A percentile compares a stretch with the other conserved stretches of the same genome.
phyloP scores from a whole-genome alignment of 78 protist genomes.

The Dictyostelium intermedium region DNA sequence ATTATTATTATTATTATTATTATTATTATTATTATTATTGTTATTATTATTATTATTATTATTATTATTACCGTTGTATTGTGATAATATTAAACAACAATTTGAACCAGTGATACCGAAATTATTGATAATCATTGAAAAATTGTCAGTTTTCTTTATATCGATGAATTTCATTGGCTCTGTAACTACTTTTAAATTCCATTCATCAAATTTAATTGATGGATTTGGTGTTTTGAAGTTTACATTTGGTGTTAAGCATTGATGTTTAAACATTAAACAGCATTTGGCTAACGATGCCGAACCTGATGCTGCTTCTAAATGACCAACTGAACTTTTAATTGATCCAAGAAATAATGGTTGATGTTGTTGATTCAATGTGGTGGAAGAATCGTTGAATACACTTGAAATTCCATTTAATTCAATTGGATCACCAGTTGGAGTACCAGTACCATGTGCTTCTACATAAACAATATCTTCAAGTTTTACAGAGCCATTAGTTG shows the following conservation, averaged over 20 bases:
- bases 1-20: background rate
- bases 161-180: slow-evolving; percentile 40
- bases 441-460: slow-evolving; percentile 84
- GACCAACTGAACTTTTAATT: slow-evolving; percentile 84
- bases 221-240: slow-evolving; percentile 27
- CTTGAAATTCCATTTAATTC: slow-evolving; percentile 37
- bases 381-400: background rate
- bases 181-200: slow-evolving; percentile 25
- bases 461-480: slow-evolving; percentile 51
- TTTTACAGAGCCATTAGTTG: background rate
- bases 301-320: slow-evolving; percentile 57
- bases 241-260: background rate
- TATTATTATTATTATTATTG: no score
- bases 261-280: slow-evolving; percentile 30
- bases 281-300: slow-evolving; percentile 77
- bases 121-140: slow-evolving; percentile 33
- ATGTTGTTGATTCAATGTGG: background rate
- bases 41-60: background rate
- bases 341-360: slow-evolving; percentile 60
- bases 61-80: background rate
- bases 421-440: slow-evolving; percentile 74
- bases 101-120: slow-evolving; percentile 92
- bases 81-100: slow-evolving; percentile 41
- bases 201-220: slow-evolving; percentile 22
- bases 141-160: background rate